Conservation (phyloP, 768 basidiomycete genomes). For the Phlebiopsis flavidoalba region DNA sequence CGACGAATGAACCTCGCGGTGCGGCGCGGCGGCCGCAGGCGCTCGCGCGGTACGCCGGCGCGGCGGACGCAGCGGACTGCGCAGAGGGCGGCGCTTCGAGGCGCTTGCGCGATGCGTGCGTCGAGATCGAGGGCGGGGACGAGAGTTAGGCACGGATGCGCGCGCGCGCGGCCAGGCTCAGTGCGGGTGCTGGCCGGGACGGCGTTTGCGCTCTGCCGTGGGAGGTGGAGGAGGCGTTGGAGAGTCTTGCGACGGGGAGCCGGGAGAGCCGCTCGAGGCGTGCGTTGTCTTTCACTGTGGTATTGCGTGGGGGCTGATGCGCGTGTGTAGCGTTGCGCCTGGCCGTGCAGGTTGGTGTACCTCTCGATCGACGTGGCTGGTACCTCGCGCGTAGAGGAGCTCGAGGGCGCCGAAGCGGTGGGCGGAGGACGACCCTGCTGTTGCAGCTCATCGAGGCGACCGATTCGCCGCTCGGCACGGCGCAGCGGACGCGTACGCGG, state of each 20-base stretch:
- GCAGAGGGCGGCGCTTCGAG: constrained; percentile 54
- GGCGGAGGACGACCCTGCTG: constrained; percentile 86
- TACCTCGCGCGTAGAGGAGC: constrained; percentile 84
- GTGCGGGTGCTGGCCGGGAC: constrained; percentile 83
- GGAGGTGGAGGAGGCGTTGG: constrained; percentile 89
- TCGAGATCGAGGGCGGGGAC: constrained; percentile 84
- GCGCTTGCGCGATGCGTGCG: constrained; percentile 76
- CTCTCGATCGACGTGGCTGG: constrained; percentile 85
- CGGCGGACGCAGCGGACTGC: constrained; percentile 38
- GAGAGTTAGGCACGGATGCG: too few relatives aligned
- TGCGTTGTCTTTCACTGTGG: constrained; percentile 34
- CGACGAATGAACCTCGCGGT: constrained; percentile 56
- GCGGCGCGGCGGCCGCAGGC: constrained; percentile 66
- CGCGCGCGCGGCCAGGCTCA: constrained; percentile 64
- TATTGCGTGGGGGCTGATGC: not conserved
- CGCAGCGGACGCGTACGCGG: constrained; percentile 61
- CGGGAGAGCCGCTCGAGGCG: constrained; percentile 86
- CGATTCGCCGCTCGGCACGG: constrained; percentile 69
- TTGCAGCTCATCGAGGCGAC: constrained; percentile 88
- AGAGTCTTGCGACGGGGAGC: constrained; percentile 71
- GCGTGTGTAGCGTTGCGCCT: constrained; percentile 65
- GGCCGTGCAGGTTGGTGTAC: constrained; percentile 80
- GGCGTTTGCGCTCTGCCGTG: constrained; percentile 77
- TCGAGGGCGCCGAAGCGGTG: constrained; percentile 77
- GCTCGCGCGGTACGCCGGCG: constrained; percentile 64